phyloP scores from a whole-genome alignment of 2,329 filamentous ascomycete species.

The Cercospora beticola region DNA sequence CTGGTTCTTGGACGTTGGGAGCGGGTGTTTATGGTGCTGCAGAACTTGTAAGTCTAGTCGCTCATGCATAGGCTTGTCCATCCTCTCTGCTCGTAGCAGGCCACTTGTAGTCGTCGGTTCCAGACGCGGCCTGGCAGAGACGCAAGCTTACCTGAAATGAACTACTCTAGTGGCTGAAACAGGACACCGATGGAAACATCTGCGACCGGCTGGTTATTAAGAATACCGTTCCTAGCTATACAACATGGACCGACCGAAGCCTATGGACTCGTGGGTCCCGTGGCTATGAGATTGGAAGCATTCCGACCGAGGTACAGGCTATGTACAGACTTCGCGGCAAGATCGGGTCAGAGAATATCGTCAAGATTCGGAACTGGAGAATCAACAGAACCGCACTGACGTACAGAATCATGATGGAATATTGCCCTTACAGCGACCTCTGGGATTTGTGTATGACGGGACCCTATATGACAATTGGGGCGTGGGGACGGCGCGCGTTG shows the following conservation, averaged over 20 bases:
- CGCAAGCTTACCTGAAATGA: not conserved
- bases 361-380: conserved; percentile 11
- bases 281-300: not conserved
- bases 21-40: not conserved
- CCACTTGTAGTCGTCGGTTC: not conserved
- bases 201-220: conserved; percentile 9
- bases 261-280: not conserved
- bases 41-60: not conserved
- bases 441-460: not conserved
- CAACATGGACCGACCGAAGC: not conserved
- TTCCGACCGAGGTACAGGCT: conserved; percentile 9
- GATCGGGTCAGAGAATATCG: conserved; percentile 7
- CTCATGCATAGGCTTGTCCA: not conserved
- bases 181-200: conserved; percentile 4
- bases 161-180: conserved; percentile 7
- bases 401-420: not conserved
- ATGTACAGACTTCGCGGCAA: conserved; percentile 14
- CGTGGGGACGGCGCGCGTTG: not conserved
- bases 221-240: not conserved
- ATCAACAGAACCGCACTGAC: not conserved
- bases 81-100: not conserved
- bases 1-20: not conserved
- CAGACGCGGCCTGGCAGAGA: not conserved
- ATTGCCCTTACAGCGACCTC: not conserved
- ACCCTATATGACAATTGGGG: not conserved